Conservation (phyloP, 1,284 basidiomycete genomes). For the Sutorius eximius region DNA sequence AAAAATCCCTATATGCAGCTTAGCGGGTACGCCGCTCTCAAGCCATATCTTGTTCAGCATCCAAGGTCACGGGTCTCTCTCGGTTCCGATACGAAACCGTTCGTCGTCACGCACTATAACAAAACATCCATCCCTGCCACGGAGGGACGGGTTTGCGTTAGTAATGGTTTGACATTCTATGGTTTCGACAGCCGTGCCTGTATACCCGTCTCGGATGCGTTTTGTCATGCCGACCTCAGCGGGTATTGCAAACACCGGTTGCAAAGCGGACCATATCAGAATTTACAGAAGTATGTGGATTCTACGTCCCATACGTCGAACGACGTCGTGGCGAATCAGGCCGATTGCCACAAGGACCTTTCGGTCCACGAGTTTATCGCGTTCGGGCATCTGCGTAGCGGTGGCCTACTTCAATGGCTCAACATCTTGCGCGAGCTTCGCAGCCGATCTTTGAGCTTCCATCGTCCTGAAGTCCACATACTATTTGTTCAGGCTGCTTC, state of each 20-base stretch:
- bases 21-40: conserved; percentile 19
- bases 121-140: conserved; percentile 24
- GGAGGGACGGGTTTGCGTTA: conserved; percentile 25
- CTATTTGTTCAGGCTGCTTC: conserved; percentile 42
- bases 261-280: conserved; percentile 32
- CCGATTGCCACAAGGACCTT: conserved; percentile 36
- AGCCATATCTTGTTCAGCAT: not conserved
- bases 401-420: conserved; percentile 46
- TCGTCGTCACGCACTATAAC: conserved; percentile 30
- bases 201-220: not conserved
- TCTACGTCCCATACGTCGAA: conserved; percentile 44
- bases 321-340: conserved; percentile 41
- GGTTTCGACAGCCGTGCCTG: conserved; percentile 10
- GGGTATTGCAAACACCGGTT: conserved; percentile 33
- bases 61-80: conserved; percentile 31
- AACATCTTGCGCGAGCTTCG: conserved; percentile 46
- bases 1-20: not conserved
- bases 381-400: conserved; percentile 45
- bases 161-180: conserved; percentile 32
- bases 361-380: conserved; percentile 45
- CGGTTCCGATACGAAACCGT: conserved; percentile 41
- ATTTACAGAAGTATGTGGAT: conserved; percentile 37
- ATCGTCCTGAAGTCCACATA: conserved; percentile 38
- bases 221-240: conserved; percentile 13
- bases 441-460: conserved; percentile 38